Base-by-base conservation (phyloP, 208 protist genomes). In the Wallacemonas sp. region DNA sequence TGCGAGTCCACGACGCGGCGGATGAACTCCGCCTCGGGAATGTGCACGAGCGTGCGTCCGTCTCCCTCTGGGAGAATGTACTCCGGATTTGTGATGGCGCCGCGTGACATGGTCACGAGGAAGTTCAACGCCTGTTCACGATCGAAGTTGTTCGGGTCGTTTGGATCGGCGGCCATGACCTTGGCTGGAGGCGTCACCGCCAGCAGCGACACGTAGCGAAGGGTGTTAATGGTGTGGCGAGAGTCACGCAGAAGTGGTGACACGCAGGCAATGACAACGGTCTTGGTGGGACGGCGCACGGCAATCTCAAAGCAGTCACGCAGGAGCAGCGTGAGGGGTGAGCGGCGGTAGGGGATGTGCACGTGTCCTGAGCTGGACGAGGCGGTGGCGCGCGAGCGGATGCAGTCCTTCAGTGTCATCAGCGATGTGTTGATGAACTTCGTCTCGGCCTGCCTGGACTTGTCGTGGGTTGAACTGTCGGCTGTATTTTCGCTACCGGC, bases 361-460 rank as follows among this genome's bases (percentile, higher is more conserved):
- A 94, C 60, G 63, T 96, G 91, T 52, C 80, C 76, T 32, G 78
- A 75, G 62, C 87, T 94, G 3, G 78, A 92, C 1, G 83, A 75
- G 14, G 83, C 82, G 17, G 88, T 75, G 1, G 82, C 88, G 11
- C 88, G 81, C 16, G 86, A 66, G 27, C 91, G 81, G 64, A 96
- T 94, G 70, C 91, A 96, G 57, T 96, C 91, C 62, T 96, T 96
- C 36, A 96, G 71, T 0, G 88, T 94, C 91, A 96, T 96, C n/a
- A 96, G 72, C n/a, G 91, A 96, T 8, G 91, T 91, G 71, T 96
- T 96, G 52, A 96, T 96, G 65, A 94, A 94, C 57, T 94, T 93
- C 23, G 91, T 84, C 62, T 96, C 88, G 29, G 73, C 72, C 52
- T 92, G 85, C 2, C 88, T 80, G 19, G 58, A 74, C 69, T 91